Base-by-base conservation (phyloP, 2,329 filamentous ascomycete species). In the Aspergillus fischeri region DNA sequence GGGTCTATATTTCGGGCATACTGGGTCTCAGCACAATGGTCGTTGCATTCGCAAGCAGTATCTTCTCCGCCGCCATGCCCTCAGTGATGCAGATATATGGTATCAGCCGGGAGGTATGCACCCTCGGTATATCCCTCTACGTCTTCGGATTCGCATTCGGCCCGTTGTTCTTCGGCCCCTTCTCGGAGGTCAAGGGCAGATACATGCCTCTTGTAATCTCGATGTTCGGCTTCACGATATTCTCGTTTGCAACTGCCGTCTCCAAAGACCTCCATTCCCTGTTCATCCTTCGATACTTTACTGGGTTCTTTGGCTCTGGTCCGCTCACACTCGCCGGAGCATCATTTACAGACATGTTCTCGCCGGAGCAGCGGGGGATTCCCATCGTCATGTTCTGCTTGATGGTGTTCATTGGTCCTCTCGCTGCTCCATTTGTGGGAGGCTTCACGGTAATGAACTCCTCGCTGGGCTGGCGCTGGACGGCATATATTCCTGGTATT, bases 241-340 rank as follows among this genome's bases (percentile, higher is more conserved):
- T 79, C 63, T 74, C 70, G 17, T 75, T 79, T 41, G 76, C 72
- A 3, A 72, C 72, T 0, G 78, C 77, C 1, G 70, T 64, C n/a
- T 73, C 69, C 55, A 66, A 69, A 55, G 72, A 70, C 49, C 63
- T 74, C 4, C 66, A 68, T 17, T 66, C 67, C 3, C 55, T 76
- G 2, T 68, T 76, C 60, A 64, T 76, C 28, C 71, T 68, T 5
- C 63, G 77, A 11, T 78, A 77, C 66, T 76, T 79, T 57, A 73
- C 62, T 21, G 76, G 76, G 2, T 63, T 78, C 3, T 77, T 77
- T 53, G 76, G 73, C 0, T 69, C 70, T 1, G 70, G 73, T 17
- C 73, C 75, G 1, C 62, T 78, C 7, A 68, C 67, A 27, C 70
- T 77, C 29, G 71, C 73, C 25, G 64, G 66, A 1, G 75, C 75